Evolutionary conservation across 192 early-diverging fungal genomes (phyloP).

Genomic region (Obelidium mucronatum): DNA sequence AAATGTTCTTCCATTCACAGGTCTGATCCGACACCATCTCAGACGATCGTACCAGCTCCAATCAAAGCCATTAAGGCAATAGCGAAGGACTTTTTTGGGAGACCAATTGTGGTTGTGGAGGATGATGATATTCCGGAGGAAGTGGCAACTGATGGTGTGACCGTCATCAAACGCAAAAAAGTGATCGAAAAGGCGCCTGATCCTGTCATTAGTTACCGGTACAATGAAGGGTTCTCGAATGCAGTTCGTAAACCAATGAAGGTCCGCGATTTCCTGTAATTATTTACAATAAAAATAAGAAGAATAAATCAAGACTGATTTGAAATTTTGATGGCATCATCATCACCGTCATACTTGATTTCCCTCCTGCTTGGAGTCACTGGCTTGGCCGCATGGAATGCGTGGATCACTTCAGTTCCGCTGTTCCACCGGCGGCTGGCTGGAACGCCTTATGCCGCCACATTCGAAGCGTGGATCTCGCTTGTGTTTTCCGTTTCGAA

Average conservation of each 20-base stretch:
- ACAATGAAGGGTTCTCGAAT: conserved; percentile 91
- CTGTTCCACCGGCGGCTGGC: not conserved
- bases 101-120: conserved; percentile 54
- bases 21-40: not conserved
- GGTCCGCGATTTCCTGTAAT: conserved; percentile 48
- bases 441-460: not conserved
- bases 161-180: conserved; percentile 15
- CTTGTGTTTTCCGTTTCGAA: not conserved
- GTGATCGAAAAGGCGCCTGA: conserved; percentile 5
- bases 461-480: too few relatives aligned
- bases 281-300: not conserved
- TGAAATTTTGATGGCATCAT: not conserved
- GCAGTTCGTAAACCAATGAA: conserved; percentile 82
- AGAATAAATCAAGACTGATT: too few relatives aligned
- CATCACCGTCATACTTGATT: not conserved
- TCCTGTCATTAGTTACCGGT: conserved; percentile 65
- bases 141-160: not conserved
- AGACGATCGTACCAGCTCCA: conserved; percentile 4
- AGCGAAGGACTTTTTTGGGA: conserved; percentile 83
- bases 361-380: conserved; percentile 6
- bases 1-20: too few relatives aligned
- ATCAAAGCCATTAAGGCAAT: not conserved
- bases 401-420: conserved; percentile 11
- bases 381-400: conserved; percentile 1
- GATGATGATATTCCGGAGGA: not conserved